phyloP scores from a whole-genome alignment of 2,329 filamentous ascomycete genomes.

The Orbilia brochopaga region DNA sequence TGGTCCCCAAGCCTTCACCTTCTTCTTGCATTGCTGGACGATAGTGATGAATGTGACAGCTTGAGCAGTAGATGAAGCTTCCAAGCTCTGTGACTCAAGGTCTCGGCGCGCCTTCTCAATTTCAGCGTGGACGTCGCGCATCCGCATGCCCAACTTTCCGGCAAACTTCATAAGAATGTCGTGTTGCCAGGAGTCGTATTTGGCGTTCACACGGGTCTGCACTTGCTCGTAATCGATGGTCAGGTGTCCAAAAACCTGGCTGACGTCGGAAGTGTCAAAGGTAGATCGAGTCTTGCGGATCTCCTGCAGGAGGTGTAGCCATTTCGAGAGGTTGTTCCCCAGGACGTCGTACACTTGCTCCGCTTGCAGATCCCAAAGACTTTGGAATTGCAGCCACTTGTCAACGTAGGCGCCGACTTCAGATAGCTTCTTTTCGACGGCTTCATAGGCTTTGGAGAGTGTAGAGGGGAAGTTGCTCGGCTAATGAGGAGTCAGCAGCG shows the following conservation, averaged over 20 bases:
- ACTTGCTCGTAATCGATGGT: constrained; percentile 98
- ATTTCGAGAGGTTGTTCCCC: constrained; percentile 86
- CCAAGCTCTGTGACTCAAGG: constrained; percentile 87
- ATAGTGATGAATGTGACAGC: constrained; percentile 98
- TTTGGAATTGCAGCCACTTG: constrained; percentile 98
- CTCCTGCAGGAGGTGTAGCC: constrained; percentile 95
- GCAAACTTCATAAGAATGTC: constrained; percentile 96
- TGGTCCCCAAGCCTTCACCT: constrained; percentile 90
- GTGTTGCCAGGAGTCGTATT: constrained; percentile 99
- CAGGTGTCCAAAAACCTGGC: constrained; percentile 88
- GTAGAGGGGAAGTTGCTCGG: constrained; percentile 81
- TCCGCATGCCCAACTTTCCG: constrained; percentile 81
- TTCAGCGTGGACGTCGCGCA: constrained; percentile 90
- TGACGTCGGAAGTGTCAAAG: constrained; percentile 96
- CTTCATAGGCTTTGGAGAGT: constrained; percentile 78
- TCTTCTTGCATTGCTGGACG: constrained; percentile 93
- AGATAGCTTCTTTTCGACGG: constrained; percentile 80
- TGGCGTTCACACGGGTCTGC: constrained; percentile 96
- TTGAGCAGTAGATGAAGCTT: constrained; percentile 93
- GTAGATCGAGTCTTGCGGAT: constrained; percentile 94
- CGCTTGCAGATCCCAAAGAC: constrained; percentile 94
- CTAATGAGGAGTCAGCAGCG: constrained; percentile 27
- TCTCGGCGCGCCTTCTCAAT: constrained; percentile 89
- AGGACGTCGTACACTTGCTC: constrained; percentile 93
- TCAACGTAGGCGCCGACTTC: constrained; percentile 87